Conservation (phyloP, 768 basidiomycete genomes). For the Calocera cornea region DNA sequence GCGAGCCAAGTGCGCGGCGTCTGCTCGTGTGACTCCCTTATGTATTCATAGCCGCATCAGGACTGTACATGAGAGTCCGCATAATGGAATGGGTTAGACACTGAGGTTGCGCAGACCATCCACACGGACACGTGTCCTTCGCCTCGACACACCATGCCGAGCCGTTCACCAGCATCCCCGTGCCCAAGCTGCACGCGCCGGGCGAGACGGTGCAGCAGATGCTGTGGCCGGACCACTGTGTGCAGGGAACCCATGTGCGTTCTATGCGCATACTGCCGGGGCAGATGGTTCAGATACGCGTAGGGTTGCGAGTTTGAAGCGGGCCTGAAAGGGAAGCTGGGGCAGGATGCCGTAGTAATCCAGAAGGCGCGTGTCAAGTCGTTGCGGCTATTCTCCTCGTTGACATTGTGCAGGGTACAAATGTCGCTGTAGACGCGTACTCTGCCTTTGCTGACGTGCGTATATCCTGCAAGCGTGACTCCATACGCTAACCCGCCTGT, state of each 20-base stretch:
- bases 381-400: not conserved
- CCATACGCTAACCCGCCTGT: not conserved
- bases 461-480: conserved; percentile 10
- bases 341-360: conserved; percentile 16
- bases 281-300: not conserved
- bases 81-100: not conserved
- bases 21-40: not conserved
- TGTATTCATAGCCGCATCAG: conserved; percentile 15
- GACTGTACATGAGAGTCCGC: conserved; percentile 20
- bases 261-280: not conserved
- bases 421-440: conserved; percentile 57
- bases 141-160: conserved; percentile 36
- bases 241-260: conserved; percentile 30
- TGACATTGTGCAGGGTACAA: conserved; percentile 30
- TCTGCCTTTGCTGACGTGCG: conserved; percentile 52
- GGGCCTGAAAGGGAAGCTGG: conserved; percentile 30
- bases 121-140: conserved; percentile 54
- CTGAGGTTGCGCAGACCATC: conserved; percentile 23
- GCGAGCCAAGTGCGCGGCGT: conserved; percentile 26
- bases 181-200: conserved; percentile 17
- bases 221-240: conserved; percentile 74
- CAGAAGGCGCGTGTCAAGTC: conserved; percentile 21
- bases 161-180: conserved; percentile 29
- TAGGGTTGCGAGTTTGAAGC: conserved; percentile 48
- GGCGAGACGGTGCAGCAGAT: conserved; percentile 34